These are phyloP conservation scores for Coemansia sp. DNA, from an alignment of 192 early-diverging fungal genomes.

Conservation along the genomic window DNA sequence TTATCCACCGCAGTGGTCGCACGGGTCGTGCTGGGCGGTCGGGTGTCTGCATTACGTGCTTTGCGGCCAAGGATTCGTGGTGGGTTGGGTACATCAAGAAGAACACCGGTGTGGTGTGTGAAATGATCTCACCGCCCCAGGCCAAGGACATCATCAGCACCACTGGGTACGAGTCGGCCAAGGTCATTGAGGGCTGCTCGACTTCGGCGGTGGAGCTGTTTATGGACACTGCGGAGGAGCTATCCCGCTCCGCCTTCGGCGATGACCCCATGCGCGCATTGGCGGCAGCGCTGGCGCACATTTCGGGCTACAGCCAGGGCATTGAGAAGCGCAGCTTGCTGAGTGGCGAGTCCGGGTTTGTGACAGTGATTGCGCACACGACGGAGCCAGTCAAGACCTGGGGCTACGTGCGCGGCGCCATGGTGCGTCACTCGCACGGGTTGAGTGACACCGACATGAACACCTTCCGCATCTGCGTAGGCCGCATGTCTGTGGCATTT, in stretches of 20 bases:
- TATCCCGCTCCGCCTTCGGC: slow-evolving; percentile 67
- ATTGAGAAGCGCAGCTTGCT: slow-evolving; percentile 82
- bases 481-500: slow-evolving; percentile 80
- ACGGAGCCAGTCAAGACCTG: slow-evolving; percentile 73
- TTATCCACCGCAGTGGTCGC: slow-evolving; percentile 94
- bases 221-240: slow-evolving; percentile 67
- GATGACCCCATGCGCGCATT: slow-evolving; percentile 80
- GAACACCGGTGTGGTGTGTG: slow-evolving; percentile 80
- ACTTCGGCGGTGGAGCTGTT: slow-evolving; percentile 82
- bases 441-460: slow-evolving; percentile 75
- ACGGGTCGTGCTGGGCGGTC: slow-evolving; percentile 90
- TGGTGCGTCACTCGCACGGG: slow-evolving; percentile 70
- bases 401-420: slow-evolving; percentile 81
- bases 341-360: slow-evolving; percentile 77
- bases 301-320: slow-evolving; percentile 84
- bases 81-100: slow-evolving; percentile 77
- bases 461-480: slow-evolving; percentile 84
- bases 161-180: slow-evolving; percentile 76
- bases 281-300: slow-evolving; percentile 83
- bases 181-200: slow-evolving; percentile 69
- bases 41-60: slow-evolving; percentile 93
- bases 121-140: slow-evolving; percentile 81
- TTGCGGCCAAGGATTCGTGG: slow-evolving; percentile 84
- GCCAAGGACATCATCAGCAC: slow-evolving; percentile 86
- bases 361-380: slow-evolving; percentile 72